Conservation (phyloP, 805 yeast species). For the Vanderwaltozyma verrucispora region DNA sequence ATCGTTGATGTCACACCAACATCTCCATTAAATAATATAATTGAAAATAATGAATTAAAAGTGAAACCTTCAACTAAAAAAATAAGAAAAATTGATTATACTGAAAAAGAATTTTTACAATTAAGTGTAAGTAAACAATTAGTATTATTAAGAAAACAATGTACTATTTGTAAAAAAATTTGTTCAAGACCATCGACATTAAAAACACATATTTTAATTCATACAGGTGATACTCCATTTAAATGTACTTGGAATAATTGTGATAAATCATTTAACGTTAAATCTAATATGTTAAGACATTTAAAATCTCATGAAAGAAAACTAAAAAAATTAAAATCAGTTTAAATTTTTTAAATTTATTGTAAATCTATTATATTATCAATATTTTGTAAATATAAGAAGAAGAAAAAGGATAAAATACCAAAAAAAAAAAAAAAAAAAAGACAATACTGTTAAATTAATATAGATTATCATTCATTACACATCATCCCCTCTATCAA, state of each 20-base stretch:
- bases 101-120: neutral
- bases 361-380: too few relatives aligned
- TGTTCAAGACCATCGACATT: constrained; percentile 75
- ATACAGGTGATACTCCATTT: constrained; percentile 64
- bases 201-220: constrained; percentile 66
- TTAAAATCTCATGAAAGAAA: constrained; percentile 42
- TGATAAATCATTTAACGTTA: constrained; percentile 55
- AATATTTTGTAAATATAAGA: too few relatives aligned
- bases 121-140: neutral
- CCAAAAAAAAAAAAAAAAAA: too few relatives aligned
- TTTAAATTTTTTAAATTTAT: too few relatives aligned
- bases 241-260: constrained; percentile 52
- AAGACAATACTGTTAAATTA: too few relatives aligned
- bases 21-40: too few relatives aligned
- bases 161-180: constrained; percentile 49
- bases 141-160: constrained; percentile 15
- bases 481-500: too few relatives aligned
- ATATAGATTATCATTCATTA: too few relatives aligned
- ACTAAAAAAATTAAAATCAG: neutral
- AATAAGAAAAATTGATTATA: neutral
- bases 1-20: too few relatives aligned
- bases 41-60: too few relatives aligned
- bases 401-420: too few relatives aligned
- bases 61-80: too few relatives aligned
- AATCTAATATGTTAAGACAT: constrained; percentile 72